A percentile compares a stretch with the other conserved stretches of the same genome.
phyloP scores from a whole-genome alignment of 495 filamentous ascomycete species.

The Xylaria castorea region DNA sequence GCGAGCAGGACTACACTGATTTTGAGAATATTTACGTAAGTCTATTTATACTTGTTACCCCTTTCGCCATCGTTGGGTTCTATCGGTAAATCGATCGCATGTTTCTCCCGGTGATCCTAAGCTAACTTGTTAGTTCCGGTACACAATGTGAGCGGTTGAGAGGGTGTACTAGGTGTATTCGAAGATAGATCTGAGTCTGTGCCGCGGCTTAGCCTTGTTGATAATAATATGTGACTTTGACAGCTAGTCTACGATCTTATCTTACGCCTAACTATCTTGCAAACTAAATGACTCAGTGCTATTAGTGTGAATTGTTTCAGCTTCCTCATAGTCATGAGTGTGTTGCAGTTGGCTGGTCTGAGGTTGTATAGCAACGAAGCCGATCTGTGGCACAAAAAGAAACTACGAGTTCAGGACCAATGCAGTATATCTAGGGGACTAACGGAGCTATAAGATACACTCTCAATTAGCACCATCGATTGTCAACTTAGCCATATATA shows the following conservation, averaged over 20 bases:
- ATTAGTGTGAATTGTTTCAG: background rate
- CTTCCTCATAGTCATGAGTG: background rate
- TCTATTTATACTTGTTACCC: slow-evolving; percentile 16
- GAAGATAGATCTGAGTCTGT: background rate
- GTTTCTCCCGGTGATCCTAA: too few species aligned
- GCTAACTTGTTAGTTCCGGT: slow-evolving; percentile 10
- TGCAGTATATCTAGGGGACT: too few species aligned
- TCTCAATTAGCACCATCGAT: too few species aligned
- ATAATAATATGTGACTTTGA: background rate
- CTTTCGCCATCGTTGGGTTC: background rate
- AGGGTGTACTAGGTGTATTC: background rate
- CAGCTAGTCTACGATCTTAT: background rate
- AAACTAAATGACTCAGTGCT: background rate
- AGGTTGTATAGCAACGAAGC: too few species aligned
- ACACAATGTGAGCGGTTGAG: background rate
- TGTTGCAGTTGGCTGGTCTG: background rate
- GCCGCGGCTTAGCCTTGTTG: background rate
- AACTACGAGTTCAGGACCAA: too few species aligned
- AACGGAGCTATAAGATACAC: too few species aligned
- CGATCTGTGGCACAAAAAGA: too few species aligned
- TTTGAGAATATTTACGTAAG: slow-evolving; percentile 39
- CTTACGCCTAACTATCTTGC: background rate
- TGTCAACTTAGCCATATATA: too few species aligned
- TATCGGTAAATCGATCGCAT: background rate
- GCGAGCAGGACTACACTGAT: slow-evolving; percentile 42